Conservation (phyloP, 1,284 basidiomycete species). For the Malassezia caprae region DNA sequence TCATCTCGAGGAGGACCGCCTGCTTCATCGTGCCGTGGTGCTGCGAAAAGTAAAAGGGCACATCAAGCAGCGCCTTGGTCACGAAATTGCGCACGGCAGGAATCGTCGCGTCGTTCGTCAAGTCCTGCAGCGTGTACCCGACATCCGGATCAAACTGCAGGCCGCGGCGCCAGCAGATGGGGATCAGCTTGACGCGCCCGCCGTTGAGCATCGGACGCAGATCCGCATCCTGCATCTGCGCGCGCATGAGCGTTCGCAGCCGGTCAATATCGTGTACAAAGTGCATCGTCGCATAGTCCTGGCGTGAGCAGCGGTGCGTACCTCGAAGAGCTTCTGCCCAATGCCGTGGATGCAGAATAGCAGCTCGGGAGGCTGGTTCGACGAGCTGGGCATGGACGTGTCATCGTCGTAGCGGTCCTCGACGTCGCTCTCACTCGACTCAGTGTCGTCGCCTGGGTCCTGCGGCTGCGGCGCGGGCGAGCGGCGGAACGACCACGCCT, state of each 20-base stretch:
- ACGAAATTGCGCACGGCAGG: constrained; percentile 31
- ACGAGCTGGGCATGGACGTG: neutral
- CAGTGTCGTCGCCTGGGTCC: neutral
- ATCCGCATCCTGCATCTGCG: constrained; percentile 28
- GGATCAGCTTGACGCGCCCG: constrained; percentile 53
- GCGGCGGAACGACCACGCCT: neutral
- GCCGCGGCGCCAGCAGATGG: constrained; percentile 55
- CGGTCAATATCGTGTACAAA: constrained; percentile 40
- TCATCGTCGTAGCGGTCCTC: constrained; percentile 5
- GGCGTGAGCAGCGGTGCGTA: constrained; percentile 17
- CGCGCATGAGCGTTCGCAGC: constrained; percentile 23
- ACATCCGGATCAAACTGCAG: constrained; percentile 50
- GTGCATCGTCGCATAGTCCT: constrained; percentile 30
- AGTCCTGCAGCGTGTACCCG: constrained; percentile 50
- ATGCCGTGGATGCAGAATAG: constrained; percentile 37
- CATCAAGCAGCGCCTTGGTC: constrained; percentile 52
- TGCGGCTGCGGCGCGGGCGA: neutral
- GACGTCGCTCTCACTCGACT: neutral
- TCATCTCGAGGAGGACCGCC: constrained; percentile 47
- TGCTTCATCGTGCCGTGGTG: constrained; percentile 52
- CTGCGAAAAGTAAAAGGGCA: constrained; percentile 49
- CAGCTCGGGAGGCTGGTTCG: constrained; percentile 11
- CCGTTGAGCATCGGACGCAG: constrained; percentile 24
- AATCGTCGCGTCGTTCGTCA: constrained; percentile 30
- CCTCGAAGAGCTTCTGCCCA: constrained; percentile 33